A percentile compares a stretch with the other conserved stretches of the same genome.
Conservation (phyloP, 1,139 yeast species). For the Groenewaldozyma sp. region DNA sequence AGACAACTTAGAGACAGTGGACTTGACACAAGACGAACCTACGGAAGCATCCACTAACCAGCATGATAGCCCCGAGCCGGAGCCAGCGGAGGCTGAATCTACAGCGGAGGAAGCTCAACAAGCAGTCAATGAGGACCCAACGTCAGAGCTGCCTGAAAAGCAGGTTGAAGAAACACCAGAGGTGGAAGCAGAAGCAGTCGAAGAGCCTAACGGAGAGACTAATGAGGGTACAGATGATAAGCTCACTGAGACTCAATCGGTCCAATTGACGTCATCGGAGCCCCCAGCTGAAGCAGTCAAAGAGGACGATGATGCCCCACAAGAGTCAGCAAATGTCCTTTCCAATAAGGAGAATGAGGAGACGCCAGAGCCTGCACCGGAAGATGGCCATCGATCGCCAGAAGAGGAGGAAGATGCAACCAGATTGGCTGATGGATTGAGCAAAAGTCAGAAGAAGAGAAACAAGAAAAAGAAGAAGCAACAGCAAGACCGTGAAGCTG, state of each 20-base stretch:
- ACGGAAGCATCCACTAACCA: too few relatives aligned
- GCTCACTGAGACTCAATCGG: too few relatives aligned
- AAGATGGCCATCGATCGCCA: constrained; percentile 1
- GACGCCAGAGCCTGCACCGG: too few relatives aligned
- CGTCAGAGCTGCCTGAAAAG: constrained; percentile 19
- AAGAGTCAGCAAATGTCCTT: too few relatives aligned
- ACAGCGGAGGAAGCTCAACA: background rate
- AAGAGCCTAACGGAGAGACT: constrained; percentile 10
- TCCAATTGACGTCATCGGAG: too few relatives aligned
- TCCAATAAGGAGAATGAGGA: too few relatives aligned
- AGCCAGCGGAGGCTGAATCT: background rate
- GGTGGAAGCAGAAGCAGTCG: constrained; percentile 3
- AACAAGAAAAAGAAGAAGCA: constrained; percentile 18
- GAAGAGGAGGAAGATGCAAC: background rate
- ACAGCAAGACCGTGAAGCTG: constrained; percentile 3
- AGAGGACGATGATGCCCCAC: too few relatives aligned
- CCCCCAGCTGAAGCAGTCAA: too few relatives aligned
- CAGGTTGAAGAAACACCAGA: constrained; percentile 18
- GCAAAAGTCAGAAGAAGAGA: constrained; percentile 15
- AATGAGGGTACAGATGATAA: constrained; percentile 12
- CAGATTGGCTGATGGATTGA: too few relatives aligned
- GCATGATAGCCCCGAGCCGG: too few relatives aligned
- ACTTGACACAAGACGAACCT: too few relatives aligned
- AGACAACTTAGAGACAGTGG: too few relatives aligned
- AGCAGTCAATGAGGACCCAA: constrained; percentile 16